A percentile compares a stretch with the other conserved stretches of the same genome.
These are phyloP conservation scores for Fusarium mexicanum DNA, from an alignment of 2,329 filamentous ascomycete species.

Conservation along the genomic window DNA sequence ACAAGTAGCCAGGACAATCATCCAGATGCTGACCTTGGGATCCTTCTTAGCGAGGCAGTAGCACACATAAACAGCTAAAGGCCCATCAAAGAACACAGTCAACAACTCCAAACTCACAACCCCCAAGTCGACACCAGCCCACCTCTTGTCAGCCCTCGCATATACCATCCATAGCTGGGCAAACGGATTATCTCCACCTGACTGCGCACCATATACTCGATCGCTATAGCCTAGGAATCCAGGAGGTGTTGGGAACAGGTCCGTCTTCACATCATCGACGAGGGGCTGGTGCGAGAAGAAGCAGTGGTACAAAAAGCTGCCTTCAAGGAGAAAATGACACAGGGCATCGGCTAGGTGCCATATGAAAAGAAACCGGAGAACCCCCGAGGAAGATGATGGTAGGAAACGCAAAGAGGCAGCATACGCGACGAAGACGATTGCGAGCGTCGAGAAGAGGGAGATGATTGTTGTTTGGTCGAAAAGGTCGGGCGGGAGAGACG, in stretches of 20 bases:
- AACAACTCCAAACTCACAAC: constrained; percentile 73
- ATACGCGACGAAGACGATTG: constrained; percentile 62
- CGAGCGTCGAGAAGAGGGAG: constrained; percentile 65
- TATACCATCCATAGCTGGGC: constrained; percentile 76
- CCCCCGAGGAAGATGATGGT: constrained; percentile 60
- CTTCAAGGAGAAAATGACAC: constrained; percentile 91
- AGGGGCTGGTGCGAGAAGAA: constrained; percentile 73
- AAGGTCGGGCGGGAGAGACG: constrained; percentile 61
- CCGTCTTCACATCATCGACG: constrained; percentile 36
- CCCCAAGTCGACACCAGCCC: constrained; percentile 70
- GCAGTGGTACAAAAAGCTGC: constrained; percentile 91
- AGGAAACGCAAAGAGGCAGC: constrained; percentile 57
- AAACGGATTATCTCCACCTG: constrained; percentile 62
- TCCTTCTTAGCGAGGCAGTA: constrained; percentile 67
- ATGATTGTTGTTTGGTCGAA: constrained; percentile 69
- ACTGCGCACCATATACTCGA: constrained; percentile 65
- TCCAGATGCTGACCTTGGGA: constrained; percentile 66
- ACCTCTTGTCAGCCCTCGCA: constrained; percentile 69
- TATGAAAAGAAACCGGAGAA: constrained; percentile 82
- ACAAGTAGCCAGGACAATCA: constrained; percentile 71
- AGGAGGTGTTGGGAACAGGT: constrained; percentile 58
- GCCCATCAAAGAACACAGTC: constrained; percentile 71
- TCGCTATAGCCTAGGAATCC: constrained; percentile 62
- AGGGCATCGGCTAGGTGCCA: constrained; percentile 96
- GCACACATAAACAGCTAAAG: constrained; percentile 68